Percentiles rank a stretch among this genome's conserved stretches.
Evolutionary conservation across 257 asterid genomes (phyloP).

Genomic region (Voacanga thouarsii): DNA sequence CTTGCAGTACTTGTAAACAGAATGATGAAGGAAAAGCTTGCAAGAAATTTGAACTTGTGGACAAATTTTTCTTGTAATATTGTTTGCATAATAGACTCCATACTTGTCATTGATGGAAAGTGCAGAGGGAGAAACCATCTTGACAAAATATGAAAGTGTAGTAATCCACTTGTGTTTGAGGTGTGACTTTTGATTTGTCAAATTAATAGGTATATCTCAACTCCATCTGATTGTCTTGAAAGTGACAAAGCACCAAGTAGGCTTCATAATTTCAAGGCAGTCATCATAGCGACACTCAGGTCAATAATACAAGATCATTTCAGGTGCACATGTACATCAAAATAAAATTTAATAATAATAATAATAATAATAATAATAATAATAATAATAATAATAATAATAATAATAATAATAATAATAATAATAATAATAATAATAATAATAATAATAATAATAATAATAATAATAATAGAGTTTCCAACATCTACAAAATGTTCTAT

Average conservation of each 20-base stretch:
- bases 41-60: background rate
- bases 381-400: too few relatives aligned
- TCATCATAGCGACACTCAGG: background rate
- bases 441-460: too few relatives aligned
- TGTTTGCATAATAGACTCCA: background rate
- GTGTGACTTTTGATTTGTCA: conserved; percentile 7
- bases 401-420: too few relatives aligned
- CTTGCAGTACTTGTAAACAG: background rate
- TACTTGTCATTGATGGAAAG: background rate
- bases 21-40: background rate
- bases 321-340: background rate
- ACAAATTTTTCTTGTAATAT: background rate
- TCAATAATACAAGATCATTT: background rate
- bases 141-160: background rate
- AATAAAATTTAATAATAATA: too few relatives aligned
- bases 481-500: background rate
- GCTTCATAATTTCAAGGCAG: conserved; percentile 1
- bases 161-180: background rate
- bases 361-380: too few relatives aligned
- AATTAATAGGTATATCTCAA: background rate
- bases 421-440: too few relatives aligned
- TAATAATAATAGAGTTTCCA: background rate
- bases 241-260: conserved; percentile 8
- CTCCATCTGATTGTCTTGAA: background rate
- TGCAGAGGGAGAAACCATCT: background rate